These are phyloP conservation scores for Castanea mollissima DNA, from an alignment of 306 rosid genomes.

Conservation along the genomic window DNA sequence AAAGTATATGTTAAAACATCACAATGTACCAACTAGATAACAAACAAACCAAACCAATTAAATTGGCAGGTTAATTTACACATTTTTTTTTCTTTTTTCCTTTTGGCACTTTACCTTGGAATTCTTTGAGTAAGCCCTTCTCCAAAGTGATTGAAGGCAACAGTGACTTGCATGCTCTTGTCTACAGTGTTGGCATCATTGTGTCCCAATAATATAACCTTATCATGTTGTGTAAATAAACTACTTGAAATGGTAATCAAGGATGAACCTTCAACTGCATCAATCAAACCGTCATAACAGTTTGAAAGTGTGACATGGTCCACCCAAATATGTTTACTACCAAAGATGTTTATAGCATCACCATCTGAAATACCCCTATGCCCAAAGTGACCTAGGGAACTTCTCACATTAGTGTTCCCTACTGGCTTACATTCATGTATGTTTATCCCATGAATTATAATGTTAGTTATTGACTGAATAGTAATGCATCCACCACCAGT, in stretches of 20 bases:
- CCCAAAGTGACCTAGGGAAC: conserved; percentile 77
- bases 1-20: conserved; percentile 6
- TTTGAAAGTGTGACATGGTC: conserved; percentile 87
- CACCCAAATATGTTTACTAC: conserved; percentile 91
- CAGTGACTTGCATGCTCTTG: conserved; percentile 90
- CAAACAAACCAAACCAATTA: too few species aligned
- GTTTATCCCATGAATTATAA: conserved; percentile 76
- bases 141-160: conserved; percentile 94
- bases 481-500: conserved; percentile 99
- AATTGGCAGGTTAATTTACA: background rate
- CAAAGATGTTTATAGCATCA: conserved; percentile 87
- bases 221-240: conserved; percentile 94
- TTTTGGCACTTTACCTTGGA: conserved; percentile 66
- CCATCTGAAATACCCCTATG: conserved; percentile 93
- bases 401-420: conserved; percentile 80
- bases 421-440: conserved; percentile 90
- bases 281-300: conserved; percentile 74
- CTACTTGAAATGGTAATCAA: conserved; percentile 88
- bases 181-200: conserved; percentile 75
- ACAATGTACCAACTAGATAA: too few species aligned
- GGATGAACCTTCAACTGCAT: conserved; percentile 79
- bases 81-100: background rate
- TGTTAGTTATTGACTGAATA: conserved; percentile 71
- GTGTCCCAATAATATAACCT: conserved; percentile 93
- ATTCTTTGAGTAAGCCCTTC: conserved; percentile 95